phyloP scores from a whole-genome alignment of 2,329 filamentous ascomycete genomes.

The Zymoseptoria pseudotritici region DNA sequence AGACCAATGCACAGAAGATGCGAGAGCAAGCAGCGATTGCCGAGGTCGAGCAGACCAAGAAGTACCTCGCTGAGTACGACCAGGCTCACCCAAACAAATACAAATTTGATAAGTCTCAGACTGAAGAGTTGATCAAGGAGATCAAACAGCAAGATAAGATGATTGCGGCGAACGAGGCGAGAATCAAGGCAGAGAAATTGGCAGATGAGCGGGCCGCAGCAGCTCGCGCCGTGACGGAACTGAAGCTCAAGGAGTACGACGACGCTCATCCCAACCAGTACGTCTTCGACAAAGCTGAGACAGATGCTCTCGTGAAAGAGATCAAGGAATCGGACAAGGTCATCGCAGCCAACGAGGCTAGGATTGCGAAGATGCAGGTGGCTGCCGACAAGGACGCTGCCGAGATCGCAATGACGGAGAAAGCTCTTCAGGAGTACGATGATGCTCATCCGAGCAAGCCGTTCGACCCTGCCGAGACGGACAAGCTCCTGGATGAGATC shows the following conservation, averaged over 20 bases:
- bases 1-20: neutral
- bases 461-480: neutral
- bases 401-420: neutral
- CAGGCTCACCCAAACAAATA: neutral
- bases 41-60: neutral
- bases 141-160: neutral
- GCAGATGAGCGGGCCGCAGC: neutral
- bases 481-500: neutral
- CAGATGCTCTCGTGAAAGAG: neutral
- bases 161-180: neutral
- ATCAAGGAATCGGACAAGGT: neutral
- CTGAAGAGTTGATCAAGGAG: neutral
- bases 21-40: neutral
- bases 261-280: neutral
- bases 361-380: neutral
- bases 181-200: neutral
- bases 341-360: neutral
- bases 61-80: neutral
- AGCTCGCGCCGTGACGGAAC: neutral
- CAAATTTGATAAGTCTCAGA: neutral
- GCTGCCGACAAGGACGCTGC: neutral
- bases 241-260: neutral
- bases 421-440: neutral
- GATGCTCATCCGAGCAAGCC: neutral
- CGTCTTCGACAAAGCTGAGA: neutral